phyloP scores from a whole-genome alignment of 495 filamentous ascomycete genomes.

The Penicillium silybi region DNA sequence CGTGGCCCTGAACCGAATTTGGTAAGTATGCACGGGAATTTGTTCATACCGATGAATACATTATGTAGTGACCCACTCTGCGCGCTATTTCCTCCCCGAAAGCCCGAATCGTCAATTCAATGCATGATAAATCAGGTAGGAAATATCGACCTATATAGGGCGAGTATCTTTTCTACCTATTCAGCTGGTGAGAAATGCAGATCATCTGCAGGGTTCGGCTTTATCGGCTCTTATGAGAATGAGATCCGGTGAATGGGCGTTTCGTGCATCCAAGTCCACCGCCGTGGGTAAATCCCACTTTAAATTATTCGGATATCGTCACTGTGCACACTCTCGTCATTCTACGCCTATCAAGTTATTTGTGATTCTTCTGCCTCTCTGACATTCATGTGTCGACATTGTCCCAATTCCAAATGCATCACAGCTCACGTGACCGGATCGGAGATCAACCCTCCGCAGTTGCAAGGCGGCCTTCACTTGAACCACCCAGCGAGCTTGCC shows the following conservation, averaged over 20 bases:
- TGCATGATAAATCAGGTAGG: neutral
- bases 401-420: neutral
- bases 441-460: neutral
- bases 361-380: neutral
- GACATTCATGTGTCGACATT: neutral
- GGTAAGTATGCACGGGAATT: neutral
- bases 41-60: neutral
- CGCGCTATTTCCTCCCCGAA: neutral
- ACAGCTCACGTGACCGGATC: neutral
- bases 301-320: neutral
- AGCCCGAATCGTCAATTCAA: neutral
- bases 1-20: neutral
- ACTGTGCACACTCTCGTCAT: neutral
- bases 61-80: neutral
- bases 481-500: neutral
- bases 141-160: neutral
- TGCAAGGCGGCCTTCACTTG: neutral
- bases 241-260: neutral
- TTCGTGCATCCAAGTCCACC: neutral
- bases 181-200: neutral
- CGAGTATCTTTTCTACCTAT: neutral
- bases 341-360: neutral
- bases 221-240: neutral
- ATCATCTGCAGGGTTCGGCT: neutral
- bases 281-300: neutral